phyloP scores from a whole-genome alignment of 2,329 filamentous ascomycete genomes.

The Rhinocladiella similis region DNA sequence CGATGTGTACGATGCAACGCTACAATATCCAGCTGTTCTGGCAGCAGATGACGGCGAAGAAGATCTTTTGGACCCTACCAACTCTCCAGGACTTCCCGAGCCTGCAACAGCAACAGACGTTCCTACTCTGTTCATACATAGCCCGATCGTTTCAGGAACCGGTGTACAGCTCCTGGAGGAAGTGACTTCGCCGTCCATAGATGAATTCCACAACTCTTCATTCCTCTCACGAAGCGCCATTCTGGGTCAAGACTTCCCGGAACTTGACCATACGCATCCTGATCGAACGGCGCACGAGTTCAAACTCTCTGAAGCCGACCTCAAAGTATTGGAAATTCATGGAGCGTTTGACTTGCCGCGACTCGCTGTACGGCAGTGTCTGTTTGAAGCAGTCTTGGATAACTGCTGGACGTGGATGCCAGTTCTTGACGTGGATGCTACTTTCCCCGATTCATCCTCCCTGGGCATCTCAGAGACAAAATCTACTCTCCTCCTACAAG shows the following conservation, averaged over 20 bases:
- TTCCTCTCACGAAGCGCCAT: slow-evolving; percentile 17
- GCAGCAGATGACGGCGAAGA: neutral
- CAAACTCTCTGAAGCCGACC: slow-evolving; percentile 8
- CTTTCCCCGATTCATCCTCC: neutral
- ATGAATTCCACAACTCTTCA: slow-evolving; percentile 18
- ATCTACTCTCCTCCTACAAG: slow-evolving; percentile 15
- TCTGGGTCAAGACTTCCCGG: slow-evolving; percentile 18
- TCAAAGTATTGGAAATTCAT: slow-evolving; percentile 19
- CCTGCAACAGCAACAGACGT: neutral
- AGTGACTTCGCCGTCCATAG: slow-evolving; percentile 6
- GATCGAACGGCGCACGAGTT: slow-evolving; percentile 10
- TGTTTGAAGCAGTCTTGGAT: slow-evolving; percentile 15
- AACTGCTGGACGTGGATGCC: slow-evolving; percentile 23
- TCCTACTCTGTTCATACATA: slow-evolving; percentile 9
- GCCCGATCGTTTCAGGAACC: slow-evolving; percentile 1
- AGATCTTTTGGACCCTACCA: neutral
- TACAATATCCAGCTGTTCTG: neutral
- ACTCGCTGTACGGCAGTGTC: slow-evolving; percentile 14
- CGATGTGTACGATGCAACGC: no score
- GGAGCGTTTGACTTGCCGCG: slow-evolving; percentile 15
- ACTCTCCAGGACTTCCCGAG: neutral
- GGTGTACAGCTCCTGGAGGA: slow-evolving; percentile 8
- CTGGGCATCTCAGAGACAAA: neutral
- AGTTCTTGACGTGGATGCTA: slow-evolving; percentile 5
- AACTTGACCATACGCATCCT: slow-evolving; percentile 16